A percentile compares a stretch with the other conserved stretches of the same genome.
Conservation (phyloP, 2,329 filamentous ascomycete genomes). For the Endoconidiophora polonica region DNA sequence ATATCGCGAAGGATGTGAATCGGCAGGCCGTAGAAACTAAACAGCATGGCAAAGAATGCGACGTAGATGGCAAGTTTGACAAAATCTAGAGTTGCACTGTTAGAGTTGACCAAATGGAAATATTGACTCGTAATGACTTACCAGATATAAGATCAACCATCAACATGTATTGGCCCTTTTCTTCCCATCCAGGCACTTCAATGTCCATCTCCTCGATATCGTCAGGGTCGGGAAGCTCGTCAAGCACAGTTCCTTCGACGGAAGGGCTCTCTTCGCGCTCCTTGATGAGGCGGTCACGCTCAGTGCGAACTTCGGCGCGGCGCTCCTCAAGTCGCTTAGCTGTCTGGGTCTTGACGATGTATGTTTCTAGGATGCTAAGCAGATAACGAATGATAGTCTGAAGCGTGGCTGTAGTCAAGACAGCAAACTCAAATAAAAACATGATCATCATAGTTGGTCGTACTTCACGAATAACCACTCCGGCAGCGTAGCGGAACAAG, state of each 20-base stretch:
- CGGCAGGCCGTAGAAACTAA: constrained; percentile 85
- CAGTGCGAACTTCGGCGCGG: constrained; percentile 47
- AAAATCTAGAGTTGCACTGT: constrained; percentile 44
- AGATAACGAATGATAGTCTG: constrained; percentile 67
- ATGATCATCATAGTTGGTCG: constrained; percentile 99
- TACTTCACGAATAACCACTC: constrained; percentile 70
- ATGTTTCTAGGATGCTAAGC: constrained; percentile 61
- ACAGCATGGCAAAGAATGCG: constrained; percentile 81
- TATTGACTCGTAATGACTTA: constrained; percentile 24
- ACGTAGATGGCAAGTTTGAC: constrained; percentile 80
- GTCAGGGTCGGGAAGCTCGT: constrained; percentile 41
- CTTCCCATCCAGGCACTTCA: constrained; percentile 90
- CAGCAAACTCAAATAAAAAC: constrained; percentile 95
- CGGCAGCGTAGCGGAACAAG: constrained; percentile 67
- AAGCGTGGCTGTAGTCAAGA: constrained; percentile 62
- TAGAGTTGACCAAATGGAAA: not conserved
- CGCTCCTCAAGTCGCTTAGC: constrained; percentile 49
- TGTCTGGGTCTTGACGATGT: constrained; percentile 60
- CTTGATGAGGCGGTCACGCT: constrained; percentile 34
- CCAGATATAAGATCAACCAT: constrained; percentile 71
- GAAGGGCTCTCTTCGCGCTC: constrained; percentile 31
- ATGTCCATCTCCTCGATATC: constrained; percentile 86
- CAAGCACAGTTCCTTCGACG: constrained; percentile 21
- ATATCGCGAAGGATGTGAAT: constrained; percentile 95
- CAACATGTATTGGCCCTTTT: constrained; percentile 84